Evolutionary conservation across 805 yeast genomes (phyloP).

Genomic region (Candida awuae): DNA sequence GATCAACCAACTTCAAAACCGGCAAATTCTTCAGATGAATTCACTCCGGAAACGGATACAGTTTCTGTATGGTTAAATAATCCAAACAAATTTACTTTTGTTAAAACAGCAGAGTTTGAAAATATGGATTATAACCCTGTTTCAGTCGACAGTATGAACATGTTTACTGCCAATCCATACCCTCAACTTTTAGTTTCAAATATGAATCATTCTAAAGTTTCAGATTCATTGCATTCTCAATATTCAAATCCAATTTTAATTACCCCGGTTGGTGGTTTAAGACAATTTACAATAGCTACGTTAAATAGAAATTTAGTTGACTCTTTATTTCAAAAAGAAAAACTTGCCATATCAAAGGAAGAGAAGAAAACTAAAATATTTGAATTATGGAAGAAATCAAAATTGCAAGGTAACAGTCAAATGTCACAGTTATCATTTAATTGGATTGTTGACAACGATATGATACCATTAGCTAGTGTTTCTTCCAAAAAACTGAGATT

Average conservation of each 20-base stretch:
- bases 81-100: conserved; percentile 18
- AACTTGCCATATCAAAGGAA: conserved; percentile 1
- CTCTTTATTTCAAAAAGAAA: conserved; percentile 13
- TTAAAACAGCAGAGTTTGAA: neutral
- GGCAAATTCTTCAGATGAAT: conserved; percentile 10
- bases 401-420: conserved; percentile 23
- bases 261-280: conserved; percentile 36
- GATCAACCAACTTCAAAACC: neutral
- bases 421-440: conserved; percentile 28
- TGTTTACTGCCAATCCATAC: conserved; percentile 11
- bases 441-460: conserved; percentile 26
- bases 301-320: conserved; percentile 18
- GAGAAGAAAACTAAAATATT: conserved; percentile 14
- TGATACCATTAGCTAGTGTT: conserved; percentile 24
- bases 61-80: conserved; percentile 27
- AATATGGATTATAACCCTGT: conserved; percentile 2
- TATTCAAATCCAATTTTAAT: conserved; percentile 25
- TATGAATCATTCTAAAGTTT: conserved; percentile 1
- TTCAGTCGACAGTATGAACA: conserved; percentile 1
- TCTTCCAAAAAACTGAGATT: conserved; percentile 23
- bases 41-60: conserved; percentile 25
- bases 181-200: conserved; percentile 17
- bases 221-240: neutral
- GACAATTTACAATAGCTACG: conserved; percentile 31
- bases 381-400: conserved; percentile 17